Percentiles rank a stretch among this genome's conserved stretches.
Conservation (phyloP, 495 filamentous ascomycete genomes). For the Penicillium desertorum region DNA sequence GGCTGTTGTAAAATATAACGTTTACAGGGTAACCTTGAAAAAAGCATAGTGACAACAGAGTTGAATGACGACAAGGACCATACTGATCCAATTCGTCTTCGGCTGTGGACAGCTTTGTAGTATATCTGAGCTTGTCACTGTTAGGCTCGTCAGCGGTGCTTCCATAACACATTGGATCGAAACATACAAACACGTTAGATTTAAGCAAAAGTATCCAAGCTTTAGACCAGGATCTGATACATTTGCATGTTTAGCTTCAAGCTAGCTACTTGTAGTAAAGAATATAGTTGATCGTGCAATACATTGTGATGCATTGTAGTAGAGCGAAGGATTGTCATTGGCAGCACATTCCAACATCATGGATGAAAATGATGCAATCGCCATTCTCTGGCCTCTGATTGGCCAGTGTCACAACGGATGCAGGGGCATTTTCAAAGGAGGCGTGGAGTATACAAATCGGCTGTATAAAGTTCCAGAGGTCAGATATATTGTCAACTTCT, state of each 20-base stretch:
- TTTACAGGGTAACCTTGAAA: no score
- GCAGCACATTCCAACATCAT: constrained; percentile 11
- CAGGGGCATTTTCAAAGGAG: not conserved
- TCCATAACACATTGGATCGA: no score
- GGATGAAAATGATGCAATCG: constrained; percentile 12
- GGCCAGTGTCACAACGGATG: not conserved
- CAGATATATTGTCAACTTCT: not conserved
- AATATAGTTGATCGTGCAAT: not conserved
- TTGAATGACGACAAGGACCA: no score
- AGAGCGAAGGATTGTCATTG: constrained; percentile 2
- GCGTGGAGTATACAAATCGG: not conserved
- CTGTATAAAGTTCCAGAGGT: not conserved
- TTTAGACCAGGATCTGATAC: not conserved
- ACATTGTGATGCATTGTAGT: not conserved
- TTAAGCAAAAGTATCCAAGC: not conserved
- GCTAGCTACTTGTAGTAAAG: constrained; percentile 1
- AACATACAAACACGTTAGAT: not conserved
- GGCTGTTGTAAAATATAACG: no score
- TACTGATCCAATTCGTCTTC: no score
- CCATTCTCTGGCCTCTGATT: constrained; percentile 8
- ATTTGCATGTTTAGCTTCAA: not conserved
- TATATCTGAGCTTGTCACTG: no score
- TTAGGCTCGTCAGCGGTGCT: no score
- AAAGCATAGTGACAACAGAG: no score
- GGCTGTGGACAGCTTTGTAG: no score